Percentiles rank a stretch among this genome's conserved stretches.
Conservation (phyloP, 305 asterid species). For the Solanum hybrid region DNA sequence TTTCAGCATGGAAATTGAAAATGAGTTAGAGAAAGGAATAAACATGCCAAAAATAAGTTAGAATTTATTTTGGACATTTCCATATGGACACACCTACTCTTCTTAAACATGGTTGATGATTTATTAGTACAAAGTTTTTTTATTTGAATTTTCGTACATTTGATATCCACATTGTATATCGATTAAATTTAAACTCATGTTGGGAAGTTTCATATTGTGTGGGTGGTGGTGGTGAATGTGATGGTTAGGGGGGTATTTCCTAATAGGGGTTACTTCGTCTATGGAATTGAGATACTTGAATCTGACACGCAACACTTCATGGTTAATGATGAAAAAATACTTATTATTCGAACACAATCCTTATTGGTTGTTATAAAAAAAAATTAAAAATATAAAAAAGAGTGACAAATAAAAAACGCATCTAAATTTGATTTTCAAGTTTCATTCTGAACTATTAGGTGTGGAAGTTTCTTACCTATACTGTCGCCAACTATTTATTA, state of each 20-base stretch:
- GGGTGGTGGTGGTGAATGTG: neutral
- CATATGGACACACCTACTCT: neutral
- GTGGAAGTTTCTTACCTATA: neutral
- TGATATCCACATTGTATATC: neutral
- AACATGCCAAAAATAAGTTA: neutral
- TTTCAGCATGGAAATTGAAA: neutral
- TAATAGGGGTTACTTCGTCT: neutral
- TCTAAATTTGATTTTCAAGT: neutral
- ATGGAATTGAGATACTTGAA: neutral
- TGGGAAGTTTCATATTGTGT: neutral
- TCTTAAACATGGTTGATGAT: neutral
- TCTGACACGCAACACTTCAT: neutral
- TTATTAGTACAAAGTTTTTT: neutral
- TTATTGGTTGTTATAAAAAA: neutral
- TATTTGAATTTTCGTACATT: neutral
- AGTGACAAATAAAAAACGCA: too few species aligned
- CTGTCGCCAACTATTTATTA: neutral
- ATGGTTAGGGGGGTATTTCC: neutral
- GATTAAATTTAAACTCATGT: neutral
- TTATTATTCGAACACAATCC: too few species aligned
- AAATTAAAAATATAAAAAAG: neutral
- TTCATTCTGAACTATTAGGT: neutral
- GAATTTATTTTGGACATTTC: neutral
- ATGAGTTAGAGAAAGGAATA: neutral
- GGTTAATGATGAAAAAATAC: neutral